Evolutionary conservation across 768 basidiomycete genomes (phyloP), one percentile per base, ranked within the genome.

Genomic region (Pleurotus tuber-regium): DNA sequence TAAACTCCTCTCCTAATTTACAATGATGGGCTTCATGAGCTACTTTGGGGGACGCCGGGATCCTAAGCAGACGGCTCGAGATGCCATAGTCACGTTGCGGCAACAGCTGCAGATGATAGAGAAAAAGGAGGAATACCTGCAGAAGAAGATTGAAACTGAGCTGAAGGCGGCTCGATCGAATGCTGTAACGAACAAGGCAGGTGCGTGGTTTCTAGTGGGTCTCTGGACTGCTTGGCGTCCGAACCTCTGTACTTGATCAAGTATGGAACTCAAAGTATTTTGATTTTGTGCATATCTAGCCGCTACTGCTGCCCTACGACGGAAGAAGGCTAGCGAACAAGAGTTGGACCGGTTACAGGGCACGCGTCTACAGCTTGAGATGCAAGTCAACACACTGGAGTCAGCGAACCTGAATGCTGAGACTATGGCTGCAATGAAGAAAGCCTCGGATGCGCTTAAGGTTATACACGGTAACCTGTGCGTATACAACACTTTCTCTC

Each of bases 121-220:
- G 82, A 99, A 98, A 92, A 98, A 96, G 78, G 97, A 98, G 75
- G 96, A 98, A 68, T 79, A 91, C 69, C 74, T 98, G 55, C 87
- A 89, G 78, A 94, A 90, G 83, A 93, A 95, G 84, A 90, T 97
- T 58, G 93, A 96, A 48, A 93, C 97, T 57, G 96, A 98, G 63
- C 58, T 84, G 61, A 86, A 85, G 79, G 96, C 92, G 74, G 97
- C 97, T 12, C 87, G 80, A 67, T 83, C 86, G 26, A 97, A 98
- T 67, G 95, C 92, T 39, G 91, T 96, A 43, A 83, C 87, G 46
- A 98, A 98, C 69, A 96, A 96, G 76, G 69, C 84, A 62, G 84
- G 96, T 98, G 66, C 66, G 94, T 77, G 35, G 14, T 57, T 18
- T 36, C 8, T 35, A 4, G 14, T 19, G 18, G 11, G 31, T 16